Base-by-base conservation (phyloP, 768 basidiomycete species). In the Floccularia luteovirens region DNA sequence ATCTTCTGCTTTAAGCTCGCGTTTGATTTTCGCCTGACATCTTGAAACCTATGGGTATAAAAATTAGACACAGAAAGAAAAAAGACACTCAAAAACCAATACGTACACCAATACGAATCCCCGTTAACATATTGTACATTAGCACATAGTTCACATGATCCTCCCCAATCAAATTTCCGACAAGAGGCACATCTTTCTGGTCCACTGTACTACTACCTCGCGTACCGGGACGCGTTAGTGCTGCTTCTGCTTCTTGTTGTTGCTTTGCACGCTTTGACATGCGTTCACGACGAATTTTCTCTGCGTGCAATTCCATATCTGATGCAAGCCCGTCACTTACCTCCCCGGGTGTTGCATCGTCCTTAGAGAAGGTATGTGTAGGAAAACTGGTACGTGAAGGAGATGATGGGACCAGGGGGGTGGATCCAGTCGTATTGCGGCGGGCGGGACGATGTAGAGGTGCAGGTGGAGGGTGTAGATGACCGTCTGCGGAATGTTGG, bases 101-200 rank as follows among this genome's bases (percentile, higher is more conserved):
- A 70, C 85, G 55, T 51, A 90, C 93, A 21, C 83, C 93, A 50
- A 92, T 91, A 30, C 96, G 78, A 45, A 99, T 99, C 3, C 96
- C 96, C 3, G 96, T 99, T 53, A 99, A 72, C 96, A 99, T 99
- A 67, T 99, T 98, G 67, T 98, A 99, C 96, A 98, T 98, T 54
- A 99, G 66, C 43, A 98, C 89, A 51, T 97, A 99, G 67, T 99
- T 99, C 60, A 86, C 93, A 62, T 99, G 96, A 53, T 81, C 94
- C 58, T 97, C 93, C n/a, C 91, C 90, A 48, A 99, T 96, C 49
- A 98, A 64, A 58, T 98, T 98, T 1, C 96, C 96, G 0, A 97
- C 89, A 10, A 93, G 63, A 3, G 83, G 82, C 21, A 74, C 64
- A 36, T 79, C 78, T 14, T 73, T 48, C 36, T 48, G 41, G 32